phyloP scores from a whole-genome alignment of 2,329 filamentous ascomycete species.

The Fusarium sublunatum region DNA sequence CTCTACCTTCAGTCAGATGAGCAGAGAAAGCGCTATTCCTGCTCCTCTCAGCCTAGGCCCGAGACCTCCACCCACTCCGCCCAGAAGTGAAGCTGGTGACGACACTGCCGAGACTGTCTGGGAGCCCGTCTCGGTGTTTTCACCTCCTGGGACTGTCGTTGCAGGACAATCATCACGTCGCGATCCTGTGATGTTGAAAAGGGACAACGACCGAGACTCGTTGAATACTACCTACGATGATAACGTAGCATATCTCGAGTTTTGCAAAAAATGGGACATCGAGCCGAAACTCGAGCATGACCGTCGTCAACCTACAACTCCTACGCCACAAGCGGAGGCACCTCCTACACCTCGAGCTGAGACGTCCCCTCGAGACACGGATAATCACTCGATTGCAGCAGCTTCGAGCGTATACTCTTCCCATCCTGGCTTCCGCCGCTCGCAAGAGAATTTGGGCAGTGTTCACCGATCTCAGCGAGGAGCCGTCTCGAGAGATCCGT shows the following conservation, averaged over 20 bases:
- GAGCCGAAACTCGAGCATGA: not conserved
- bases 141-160: constrained; percentile 1
- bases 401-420: constrained; percentile 40
- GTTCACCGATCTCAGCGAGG: not conserved
- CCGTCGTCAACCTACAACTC: not conserved
- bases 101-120: constrained; percentile 12
- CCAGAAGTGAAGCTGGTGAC: not conserved
- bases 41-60: constrained; percentile 6
- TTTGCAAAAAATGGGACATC: constrained; percentile 19
- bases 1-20: constrained; percentile 18
- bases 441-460: constrained; percentile 3
- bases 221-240: constrained; percentile 1
- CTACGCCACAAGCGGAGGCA: not conserved
- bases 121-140: constrained; percentile 25
- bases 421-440: constrained; percentile 28
- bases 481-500: not conserved
- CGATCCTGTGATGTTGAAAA: not conserved
- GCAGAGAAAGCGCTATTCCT: constrained; percentile 19
- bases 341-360: too few species aligned
- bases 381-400: not conserved
- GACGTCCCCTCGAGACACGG: not conserved
- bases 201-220: not conserved
- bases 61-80: not conserved
- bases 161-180: not conserved
- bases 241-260: constrained; percentile 21